These are phyloP conservation scores for Taxawa tesnikishii DNA, from an alignment of 2,329 filamentous ascomycete species.

Conservation along the genomic window DNA sequence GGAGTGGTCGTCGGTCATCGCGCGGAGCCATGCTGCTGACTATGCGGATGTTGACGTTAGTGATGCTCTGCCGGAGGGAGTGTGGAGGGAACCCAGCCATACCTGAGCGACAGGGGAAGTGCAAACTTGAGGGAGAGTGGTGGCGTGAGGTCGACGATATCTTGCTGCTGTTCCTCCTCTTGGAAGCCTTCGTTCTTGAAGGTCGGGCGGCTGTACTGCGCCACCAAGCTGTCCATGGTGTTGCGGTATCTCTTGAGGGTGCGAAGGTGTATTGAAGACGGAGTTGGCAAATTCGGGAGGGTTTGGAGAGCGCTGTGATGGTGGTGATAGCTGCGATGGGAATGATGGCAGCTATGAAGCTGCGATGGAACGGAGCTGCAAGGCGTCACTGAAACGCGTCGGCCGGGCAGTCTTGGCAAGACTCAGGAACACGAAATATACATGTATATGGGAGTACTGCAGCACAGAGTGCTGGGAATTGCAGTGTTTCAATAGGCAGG, in stretches of 20 bases:
- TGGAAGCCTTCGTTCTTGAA: constrained; percentile 61
- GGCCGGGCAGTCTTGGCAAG: background rate
- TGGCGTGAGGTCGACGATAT: constrained; percentile 56
- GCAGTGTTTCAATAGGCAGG: background rate
- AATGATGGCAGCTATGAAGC: background rate
- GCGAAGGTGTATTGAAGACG: background rate
- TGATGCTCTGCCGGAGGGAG: no score
- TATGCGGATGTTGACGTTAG: constrained; percentile 27
- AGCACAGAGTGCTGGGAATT: background rate
- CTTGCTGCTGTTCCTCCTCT: constrained; percentile 50
- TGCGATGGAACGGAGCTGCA: background rate
- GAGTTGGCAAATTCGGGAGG: constrained; percentile 4
- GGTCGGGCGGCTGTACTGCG: constrained; percentile 74
- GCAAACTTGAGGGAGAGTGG: constrained; percentile 85
- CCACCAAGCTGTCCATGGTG: constrained; percentile 82
- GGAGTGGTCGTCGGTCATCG: constrained; percentile 91
- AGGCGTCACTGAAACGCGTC: background rate
- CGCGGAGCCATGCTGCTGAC: constrained; percentile 89
- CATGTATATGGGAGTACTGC: background rate
- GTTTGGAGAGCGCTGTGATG: background rate
- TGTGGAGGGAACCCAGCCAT: constrained; percentile 28
- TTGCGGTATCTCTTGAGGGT: background rate
- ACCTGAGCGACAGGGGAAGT: constrained; percentile 89
- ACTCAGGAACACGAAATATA: background rate
- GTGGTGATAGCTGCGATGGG: background rate